phyloP scores from a whole-genome alignment of 1,139 yeast species.

The Candida labiduridarum region DNA sequence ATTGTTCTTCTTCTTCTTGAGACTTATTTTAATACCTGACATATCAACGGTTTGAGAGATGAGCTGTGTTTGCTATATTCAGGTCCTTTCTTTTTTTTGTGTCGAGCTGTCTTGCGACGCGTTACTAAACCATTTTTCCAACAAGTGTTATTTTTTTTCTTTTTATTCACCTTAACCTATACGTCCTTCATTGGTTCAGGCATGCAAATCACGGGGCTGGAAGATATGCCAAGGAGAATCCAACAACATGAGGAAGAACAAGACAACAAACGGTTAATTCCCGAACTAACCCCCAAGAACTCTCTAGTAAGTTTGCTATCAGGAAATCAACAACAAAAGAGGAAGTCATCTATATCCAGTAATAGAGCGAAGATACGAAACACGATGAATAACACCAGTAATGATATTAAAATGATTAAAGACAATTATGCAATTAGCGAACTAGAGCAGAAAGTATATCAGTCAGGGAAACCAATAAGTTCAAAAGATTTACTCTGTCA shows the following conservation, averaged over 20 bases:
- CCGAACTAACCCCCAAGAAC: not conserved
- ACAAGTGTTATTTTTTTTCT: not conserved
- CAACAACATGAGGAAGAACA: conserved; percentile 20
- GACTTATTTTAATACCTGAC: conserved; percentile 30
- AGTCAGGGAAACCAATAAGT: not conserved
- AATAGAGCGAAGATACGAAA: conserved; percentile 4
- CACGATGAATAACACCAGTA: not conserved
- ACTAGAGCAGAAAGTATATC: not conserved
- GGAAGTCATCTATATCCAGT: conserved; percentile 1
- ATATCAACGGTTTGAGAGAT: conserved; percentile 11
- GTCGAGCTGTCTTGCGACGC: not conserved
- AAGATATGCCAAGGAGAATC: conserved; percentile 9
- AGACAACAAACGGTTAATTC: not conserved
- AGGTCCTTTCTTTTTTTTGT: not conserved
- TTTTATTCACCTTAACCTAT: not conserved
- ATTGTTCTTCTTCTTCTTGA: conserved; percentile 19
- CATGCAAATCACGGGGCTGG: conserved; percentile 12
- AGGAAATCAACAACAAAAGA: conserved; percentile 13
- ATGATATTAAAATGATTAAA: not conserved
- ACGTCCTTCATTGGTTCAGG: not conserved
- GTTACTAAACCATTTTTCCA: not conserved
- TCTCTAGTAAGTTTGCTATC: conserved; percentile 11
- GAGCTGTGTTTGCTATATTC: not conserved
- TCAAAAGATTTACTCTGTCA: not conserved
- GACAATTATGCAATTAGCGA: not conserved